Percentiles rank a stretch among this genome's conserved stretches.
Conservation (phyloP, 2,329 filamentous ascomycete species). For the Fusarium avenaceum region DNA sequence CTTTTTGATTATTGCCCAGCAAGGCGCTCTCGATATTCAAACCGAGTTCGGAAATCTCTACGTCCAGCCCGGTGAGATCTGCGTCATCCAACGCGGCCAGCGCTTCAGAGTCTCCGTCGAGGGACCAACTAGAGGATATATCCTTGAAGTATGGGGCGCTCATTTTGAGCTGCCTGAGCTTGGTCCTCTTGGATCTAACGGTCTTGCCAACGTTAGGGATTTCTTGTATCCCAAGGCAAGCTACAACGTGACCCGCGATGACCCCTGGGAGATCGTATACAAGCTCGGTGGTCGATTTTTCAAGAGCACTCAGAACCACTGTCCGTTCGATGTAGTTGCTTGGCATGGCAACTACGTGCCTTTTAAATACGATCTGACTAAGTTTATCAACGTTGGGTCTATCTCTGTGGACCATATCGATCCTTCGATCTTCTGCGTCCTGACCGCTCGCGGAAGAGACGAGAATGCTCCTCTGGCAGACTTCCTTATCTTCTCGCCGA, state of each 20-base stretch:
- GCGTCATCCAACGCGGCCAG: slow-evolving; percentile 75
- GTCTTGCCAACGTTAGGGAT: slow-evolving; percentile 74
- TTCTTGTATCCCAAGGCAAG: slow-evolving; percentile 73
- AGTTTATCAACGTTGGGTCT: slow-evolving; percentile 67
- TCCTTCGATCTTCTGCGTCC: slow-evolving; percentile 74
- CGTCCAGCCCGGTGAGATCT: slow-evolving; percentile 77
- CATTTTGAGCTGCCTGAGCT: slow-evolving; percentile 76
- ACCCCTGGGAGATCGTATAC: slow-evolving; percentile 69
- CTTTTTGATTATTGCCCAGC: slow-evolving; percentile 74
- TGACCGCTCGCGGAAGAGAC: slow-evolving; percentile 69
- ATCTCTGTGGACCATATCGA: slow-evolving; percentile 70
- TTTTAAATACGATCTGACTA: slow-evolving; percentile 69
- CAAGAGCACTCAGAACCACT: slow-evolving; percentile 71
- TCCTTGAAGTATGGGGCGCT: slow-evolving; percentile 75
- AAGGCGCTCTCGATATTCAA: slow-evolving; percentile 75
- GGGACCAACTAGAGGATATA: slow-evolving; percentile 74
- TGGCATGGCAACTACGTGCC: slow-evolving; percentile 79
- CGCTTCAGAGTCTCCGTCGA: slow-evolving; percentile 58
- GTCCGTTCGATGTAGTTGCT: slow-evolving; percentile 78
- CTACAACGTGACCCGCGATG: slow-evolving; percentile 67
- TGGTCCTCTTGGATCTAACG: slow-evolving; percentile 75
- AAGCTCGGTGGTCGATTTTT: slow-evolving; percentile 75
- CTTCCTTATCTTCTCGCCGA: slow-evolving; percentile 78
- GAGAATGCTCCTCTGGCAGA: slow-evolving; percentile 70
- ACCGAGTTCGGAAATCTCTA: slow-evolving; percentile 75